Conservation (phyloP, 2,329 filamentous ascomycete genomes). For the Colletotrichum sp. region DNA sequence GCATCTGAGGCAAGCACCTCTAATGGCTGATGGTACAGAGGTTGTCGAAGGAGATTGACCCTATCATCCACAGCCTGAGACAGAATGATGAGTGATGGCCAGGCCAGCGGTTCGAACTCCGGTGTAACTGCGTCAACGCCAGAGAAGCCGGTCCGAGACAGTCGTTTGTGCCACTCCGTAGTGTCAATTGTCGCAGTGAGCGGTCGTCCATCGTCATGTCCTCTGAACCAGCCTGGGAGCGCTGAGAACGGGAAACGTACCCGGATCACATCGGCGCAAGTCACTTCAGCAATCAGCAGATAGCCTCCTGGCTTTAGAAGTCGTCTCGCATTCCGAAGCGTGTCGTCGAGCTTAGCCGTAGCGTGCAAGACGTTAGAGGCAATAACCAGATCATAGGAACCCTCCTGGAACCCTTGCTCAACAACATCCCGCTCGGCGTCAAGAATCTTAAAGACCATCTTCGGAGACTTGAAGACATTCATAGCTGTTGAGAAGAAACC, state of each 20-base stretch:
- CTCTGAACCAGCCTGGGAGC: background rate
- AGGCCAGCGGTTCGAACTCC: background rate
- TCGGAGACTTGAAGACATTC: slow-evolving; percentile 24
- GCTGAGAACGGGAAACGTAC: background rate
- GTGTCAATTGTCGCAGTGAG: background rate
- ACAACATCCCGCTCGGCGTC: slow-evolving; percentile 31
- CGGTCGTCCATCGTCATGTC: background rate
- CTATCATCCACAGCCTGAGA: slow-evolving; percentile 18
- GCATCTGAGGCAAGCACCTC: background rate
- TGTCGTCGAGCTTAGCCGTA: slow-evolving; percentile 23
- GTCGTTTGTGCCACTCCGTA: background rate
- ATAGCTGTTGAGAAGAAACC: slow-evolving; percentile 25
- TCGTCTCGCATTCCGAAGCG: slow-evolving; percentile 24
- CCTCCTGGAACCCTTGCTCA: slow-evolving; percentile 29
- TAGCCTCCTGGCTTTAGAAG: slow-evolving; percentile 35
- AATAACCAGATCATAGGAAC: slow-evolving; percentile 30
- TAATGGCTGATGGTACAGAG: background rate
- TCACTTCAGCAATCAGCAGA: slow-evolving; percentile 18
- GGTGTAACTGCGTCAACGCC: background rate
- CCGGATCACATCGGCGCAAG: background rate
- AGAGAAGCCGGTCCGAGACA: background rate
- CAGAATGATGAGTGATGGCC: slow-evolving; percentile 23
- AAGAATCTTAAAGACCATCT: slow-evolving; percentile 26
- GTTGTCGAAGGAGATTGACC: background rate
- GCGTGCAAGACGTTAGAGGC: slow-evolving; percentile 32